Evolutionary conservation across 148 eudicot species (phyloP), one percentile per base, ranked within the genome.

Genomic region (Rhododendron ferrugineum): DNA sequence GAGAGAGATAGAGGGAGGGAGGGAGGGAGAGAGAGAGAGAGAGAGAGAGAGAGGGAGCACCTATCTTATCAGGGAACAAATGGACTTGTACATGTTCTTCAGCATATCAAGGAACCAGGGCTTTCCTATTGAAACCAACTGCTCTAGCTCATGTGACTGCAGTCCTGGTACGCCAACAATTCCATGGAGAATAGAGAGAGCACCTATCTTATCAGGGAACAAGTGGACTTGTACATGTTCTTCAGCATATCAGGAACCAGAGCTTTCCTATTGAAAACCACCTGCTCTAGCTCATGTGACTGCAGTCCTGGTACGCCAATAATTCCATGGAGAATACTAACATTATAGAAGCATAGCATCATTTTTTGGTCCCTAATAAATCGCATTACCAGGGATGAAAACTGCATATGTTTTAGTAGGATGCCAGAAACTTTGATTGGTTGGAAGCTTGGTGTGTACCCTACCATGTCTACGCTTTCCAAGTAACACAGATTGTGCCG

Each of bases 141-240:
- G 98, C 88, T 91, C 95, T 44, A 77, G 90, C 66, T 92, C 98
- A 85, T 96, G 99, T 88, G 88, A 90, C 88, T 96, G 99, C 88
- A 88, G 87, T 84, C 89, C 89, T 56, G 95, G 99, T 96, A 92
- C 83, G 85, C 85, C 60, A 44, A 74, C 73, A n/a, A n/a, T 49
- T n/a, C 81, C 49, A 8, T 79, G 58, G 47, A 80, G 7, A 16
- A 80, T 18, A 36, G 37, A 36, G 37, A 36, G 37, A 36, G 37
- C 37, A 36, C 37, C 3, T 36, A 36, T 36, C 37, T 36, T 36
- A 36, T 36, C 37, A 36, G 37, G 3, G 3, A 90, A 78, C 87
- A 90, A 82, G 80, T 96, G 96, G 97, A 91, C 92, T 30, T 96
- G 99, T 85, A 74, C 86, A 36, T 96, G 99, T 89, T 36, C 3